Percentiles rank a stretch among this genome's conserved stretches.
phyloP scores from a whole-genome alignment of 768 basidiomycete species.

The Melanogaster broomeanus region DNA sequence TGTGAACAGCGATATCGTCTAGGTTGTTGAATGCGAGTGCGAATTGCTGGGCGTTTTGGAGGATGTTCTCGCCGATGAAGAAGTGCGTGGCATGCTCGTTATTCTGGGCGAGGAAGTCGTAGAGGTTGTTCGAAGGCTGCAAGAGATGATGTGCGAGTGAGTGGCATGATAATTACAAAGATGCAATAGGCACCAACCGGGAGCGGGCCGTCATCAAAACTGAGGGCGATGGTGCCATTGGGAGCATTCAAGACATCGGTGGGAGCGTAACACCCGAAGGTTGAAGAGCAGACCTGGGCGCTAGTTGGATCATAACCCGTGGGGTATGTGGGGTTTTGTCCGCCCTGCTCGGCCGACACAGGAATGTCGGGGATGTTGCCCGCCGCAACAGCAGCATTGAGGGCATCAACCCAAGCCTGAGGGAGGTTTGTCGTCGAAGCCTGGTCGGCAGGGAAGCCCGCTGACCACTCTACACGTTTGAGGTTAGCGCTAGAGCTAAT shows the following conservation, averaged over 20 bases:
- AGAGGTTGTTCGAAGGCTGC: slow-evolving; percentile 48
- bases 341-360: slow-evolving; percentile 39
- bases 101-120: slow-evolving; percentile 67
- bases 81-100: slow-evolving; percentile 82
- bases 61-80: slow-evolving; percentile 82
- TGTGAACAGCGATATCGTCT: slow-evolving; percentile 46
- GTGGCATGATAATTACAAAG: slow-evolving; percentile 8
- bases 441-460: slow-evolving; percentile 54
- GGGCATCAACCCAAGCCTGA: slow-evolving; percentile 68
- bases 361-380: slow-evolving; percentile 77
- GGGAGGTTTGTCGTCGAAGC: slow-evolving; percentile 60
- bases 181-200: slow-evolving; percentile 33
- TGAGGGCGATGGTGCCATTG: slow-evolving; percentile 58
- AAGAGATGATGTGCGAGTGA: not conserved
- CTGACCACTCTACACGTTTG: slow-evolving; percentile 54
- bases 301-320: slow-evolving; percentile 41
- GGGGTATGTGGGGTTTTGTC: slow-evolving; percentile 40
- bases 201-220: slow-evolving; percentile 84
- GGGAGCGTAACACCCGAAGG: slow-evolving; percentile 61
- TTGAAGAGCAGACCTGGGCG: slow-evolving; percentile 71
- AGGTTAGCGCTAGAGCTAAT: slow-evolving; percentile 1
- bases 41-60: slow-evolving; percentile 58
- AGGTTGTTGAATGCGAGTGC: slow-evolving; percentile 44
- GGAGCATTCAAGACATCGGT: slow-evolving; percentile 82
- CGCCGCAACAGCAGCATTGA: slow-evolving; percentile 62